phyloP scores from a whole-genome alignment of 371 early-diverging fungal species.

The Mucor piriformis region DNA sequence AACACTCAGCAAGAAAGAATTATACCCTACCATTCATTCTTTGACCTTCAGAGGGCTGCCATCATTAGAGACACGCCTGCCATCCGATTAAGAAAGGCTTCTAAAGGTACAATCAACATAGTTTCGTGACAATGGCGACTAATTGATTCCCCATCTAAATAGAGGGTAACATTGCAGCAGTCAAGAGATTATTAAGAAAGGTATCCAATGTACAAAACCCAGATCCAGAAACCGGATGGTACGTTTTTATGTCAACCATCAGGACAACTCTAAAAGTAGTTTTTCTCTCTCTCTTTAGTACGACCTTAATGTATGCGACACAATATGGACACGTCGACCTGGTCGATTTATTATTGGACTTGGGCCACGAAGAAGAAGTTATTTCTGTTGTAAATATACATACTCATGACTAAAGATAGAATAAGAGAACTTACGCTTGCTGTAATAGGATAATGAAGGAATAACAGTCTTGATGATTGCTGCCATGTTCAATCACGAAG shows the following conservation, averaged over 20 bases:
- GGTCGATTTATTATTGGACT: conserved; percentile 43
- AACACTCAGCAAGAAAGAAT: conserved; percentile 16
- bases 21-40: conserved; percentile 33
- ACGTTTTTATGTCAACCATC: not conserved
- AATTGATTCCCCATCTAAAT: too few relatives aligned
- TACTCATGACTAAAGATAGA: not conserved
- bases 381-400: conserved; percentile 54
- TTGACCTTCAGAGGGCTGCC: conserved; percentile 48
- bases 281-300: conserved; percentile 22
- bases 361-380: conserved; percentile 55
- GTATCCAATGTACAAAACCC: conserved; percentile 52
- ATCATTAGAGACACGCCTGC: conserved; percentile 46
- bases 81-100: conserved; percentile 46
- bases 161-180: conserved; percentile 56
- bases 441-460: conserved; percentile 44
- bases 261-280: not conserved
- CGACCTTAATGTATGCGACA: conserved; percentile 54
- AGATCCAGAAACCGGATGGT: conserved; percentile 56
- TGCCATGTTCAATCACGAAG: conserved; percentile 49
- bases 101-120: conserved; percentile 33
- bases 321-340: conserved; percentile 47
- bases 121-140: too few relatives aligned
- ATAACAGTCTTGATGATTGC: conserved; percentile 56
- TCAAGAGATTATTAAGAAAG: conserved; percentile 47
- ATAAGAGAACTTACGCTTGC: not conserved